Conservation (phyloP, 345 rosid species). For the Pistacia atlantica region DNA sequence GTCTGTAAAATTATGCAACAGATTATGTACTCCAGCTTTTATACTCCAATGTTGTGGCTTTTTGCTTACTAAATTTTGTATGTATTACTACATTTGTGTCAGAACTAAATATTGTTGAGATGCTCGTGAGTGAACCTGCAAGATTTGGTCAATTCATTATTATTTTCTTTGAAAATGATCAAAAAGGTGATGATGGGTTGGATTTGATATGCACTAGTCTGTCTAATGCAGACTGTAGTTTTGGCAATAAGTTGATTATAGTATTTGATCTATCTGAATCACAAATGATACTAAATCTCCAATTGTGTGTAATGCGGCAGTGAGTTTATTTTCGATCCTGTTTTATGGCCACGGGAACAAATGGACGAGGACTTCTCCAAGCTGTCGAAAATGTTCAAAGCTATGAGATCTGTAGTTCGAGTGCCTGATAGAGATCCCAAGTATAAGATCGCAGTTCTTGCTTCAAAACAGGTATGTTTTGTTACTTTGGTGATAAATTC, state of each 20-base stretch:
- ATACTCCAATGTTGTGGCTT: not conserved
- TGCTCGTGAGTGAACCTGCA: not conserved
- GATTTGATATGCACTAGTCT: not conserved
- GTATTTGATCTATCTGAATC: not conserved
- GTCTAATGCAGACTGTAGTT: slow-evolving; percentile 10
- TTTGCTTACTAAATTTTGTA: slow-evolving; percentile 1
- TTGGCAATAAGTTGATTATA: not conserved
- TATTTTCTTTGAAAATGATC: not conserved
- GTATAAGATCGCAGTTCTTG: slow-evolving; percentile 84
- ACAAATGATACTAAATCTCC: slow-evolving; percentile 7
- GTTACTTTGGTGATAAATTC: not conserved
- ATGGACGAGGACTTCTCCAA: slow-evolving; percentile 71
- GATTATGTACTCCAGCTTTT: not conserved
- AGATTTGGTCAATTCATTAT: slow-evolving; percentile 9
- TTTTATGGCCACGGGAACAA: slow-evolving; percentile 77
- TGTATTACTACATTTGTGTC: not conserved
- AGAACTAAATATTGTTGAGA: not conserved
- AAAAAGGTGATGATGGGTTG: not conserved
- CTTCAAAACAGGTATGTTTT: slow-evolving; percentile 72
- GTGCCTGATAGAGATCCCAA: slow-evolving; percentile 83
- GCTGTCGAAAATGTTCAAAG: slow-evolving; percentile 57
- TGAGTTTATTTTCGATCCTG: slow-evolving; percentile 74
- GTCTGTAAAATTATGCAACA: not conserved
- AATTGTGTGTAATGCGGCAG: slow-evolving; percentile 34
- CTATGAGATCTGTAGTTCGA: slow-evolving; percentile 70